Conservation (phyloP, 2,329 filamentous ascomycete species). For the Penicillium sp. region DNA sequence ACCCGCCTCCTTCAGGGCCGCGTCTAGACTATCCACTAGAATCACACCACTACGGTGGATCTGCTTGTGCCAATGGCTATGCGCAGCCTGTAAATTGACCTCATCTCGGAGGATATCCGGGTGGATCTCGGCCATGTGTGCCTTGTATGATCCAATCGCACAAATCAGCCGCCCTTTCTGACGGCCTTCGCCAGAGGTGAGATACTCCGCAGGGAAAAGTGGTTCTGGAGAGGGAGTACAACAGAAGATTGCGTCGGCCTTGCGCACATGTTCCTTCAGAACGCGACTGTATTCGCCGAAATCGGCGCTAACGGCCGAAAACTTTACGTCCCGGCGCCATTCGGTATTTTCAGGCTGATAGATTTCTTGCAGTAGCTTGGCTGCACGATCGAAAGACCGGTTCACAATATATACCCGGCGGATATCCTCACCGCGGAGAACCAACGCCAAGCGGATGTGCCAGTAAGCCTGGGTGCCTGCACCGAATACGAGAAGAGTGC, state of each 20-base stretch:
- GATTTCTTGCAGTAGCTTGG: constrained; percentile 51
- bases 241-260: constrained; percentile 80
- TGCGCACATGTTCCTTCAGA: constrained; percentile 65
- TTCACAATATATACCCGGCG: constrained; percentile 81
- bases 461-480: constrained; percentile 89
- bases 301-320: constrained; percentile 65
- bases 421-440: constrained; percentile 64
- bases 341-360: constrained; percentile 54
- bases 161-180: constrained; percentile 45
- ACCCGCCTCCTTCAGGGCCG: constrained; percentile 77
- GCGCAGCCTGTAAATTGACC: constrained; percentile 45
- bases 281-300: constrained; percentile 69
- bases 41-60: constrained; percentile 58
- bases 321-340: constrained; percentile 65
- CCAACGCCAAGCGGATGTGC: constrained; percentile 81
- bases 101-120: constrained; percentile 69
- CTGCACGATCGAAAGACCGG: constrained; percentile 51
- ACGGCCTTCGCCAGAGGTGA: constrained; percentile 59
- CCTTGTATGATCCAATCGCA: constrained; percentile 54
- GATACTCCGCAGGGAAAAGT: constrained; percentile 69
- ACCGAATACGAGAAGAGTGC: constrained; percentile 79
- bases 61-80: constrained; percentile 51
- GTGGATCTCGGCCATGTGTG: constrained; percentile 79
- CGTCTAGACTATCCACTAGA: constrained; percentile 68
- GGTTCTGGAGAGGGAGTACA: constrained; percentile 74